A percentile compares a stretch with the other conserved stretches of the same genome.
These are phyloP conservation scores for Aspergillus ellipticus DNA, from an alignment of 495 filamentous ascomycete species.

Conservation along the genomic window DNA sequence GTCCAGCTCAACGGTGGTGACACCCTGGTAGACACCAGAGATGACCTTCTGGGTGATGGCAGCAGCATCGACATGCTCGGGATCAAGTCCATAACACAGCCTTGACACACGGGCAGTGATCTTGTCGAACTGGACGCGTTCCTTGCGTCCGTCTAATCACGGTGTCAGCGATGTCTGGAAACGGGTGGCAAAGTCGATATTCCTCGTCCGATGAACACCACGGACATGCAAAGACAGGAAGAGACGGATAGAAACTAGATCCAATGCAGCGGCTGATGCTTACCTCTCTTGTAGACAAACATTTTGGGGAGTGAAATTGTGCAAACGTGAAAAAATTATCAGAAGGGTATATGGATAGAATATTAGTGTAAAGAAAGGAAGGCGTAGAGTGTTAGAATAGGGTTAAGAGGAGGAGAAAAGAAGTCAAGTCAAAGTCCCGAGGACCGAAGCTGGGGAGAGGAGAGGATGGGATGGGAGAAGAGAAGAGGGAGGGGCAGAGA, in stretches of 20 bases:
- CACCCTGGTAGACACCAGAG: conserved; percentile 97
- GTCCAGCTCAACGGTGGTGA: conserved; percentile 92
- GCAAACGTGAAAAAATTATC: conserved; percentile 13
- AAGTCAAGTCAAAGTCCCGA: conserved; percentile 13
- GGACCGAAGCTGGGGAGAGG: conserved; percentile 21
- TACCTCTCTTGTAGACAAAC: conserved; percentile 72
- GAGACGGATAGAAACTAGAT: no score
- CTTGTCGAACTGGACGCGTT: conserved; percentile 99
- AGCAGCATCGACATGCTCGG: conserved; percentile 94
- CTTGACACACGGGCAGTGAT: conserved; percentile 97
- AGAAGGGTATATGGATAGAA: conserved; percentile 11
- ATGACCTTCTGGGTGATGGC: conserved; percentile 99
- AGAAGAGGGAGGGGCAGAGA: conserved; percentile 37
- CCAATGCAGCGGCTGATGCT: conserved; percentile 22
- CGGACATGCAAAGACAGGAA: background rate
- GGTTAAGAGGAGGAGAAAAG: conserved; percentile 13
- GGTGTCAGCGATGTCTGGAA: background rate
- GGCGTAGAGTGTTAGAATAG: conserved; percentile 7
- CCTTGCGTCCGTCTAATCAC: conserved; percentile 88
- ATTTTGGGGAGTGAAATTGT: conserved; percentile 35
- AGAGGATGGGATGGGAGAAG: conserved; percentile 24
- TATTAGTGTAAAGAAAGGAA: conserved; percentile 12
- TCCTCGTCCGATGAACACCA: background rate
- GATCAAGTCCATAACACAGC: conserved; percentile 94
- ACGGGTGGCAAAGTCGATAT: conserved; percentile 24